Evolutionary conservation across 805 yeast genomes (phyloP).

Genomic region (Lipomyces sp.): DNA sequence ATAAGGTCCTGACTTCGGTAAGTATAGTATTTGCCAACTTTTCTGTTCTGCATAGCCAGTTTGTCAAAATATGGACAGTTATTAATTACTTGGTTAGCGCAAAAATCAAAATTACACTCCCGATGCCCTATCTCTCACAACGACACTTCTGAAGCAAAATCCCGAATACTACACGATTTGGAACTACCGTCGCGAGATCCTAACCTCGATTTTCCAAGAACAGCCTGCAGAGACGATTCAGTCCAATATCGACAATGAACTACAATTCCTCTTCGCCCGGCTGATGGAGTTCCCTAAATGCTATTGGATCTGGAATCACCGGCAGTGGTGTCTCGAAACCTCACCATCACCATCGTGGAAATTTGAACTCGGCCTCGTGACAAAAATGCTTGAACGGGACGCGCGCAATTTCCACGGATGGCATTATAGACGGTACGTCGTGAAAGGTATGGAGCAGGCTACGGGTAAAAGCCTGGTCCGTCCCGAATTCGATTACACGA

Average conservation of each 20-base stretch:
- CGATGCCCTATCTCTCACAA: slow-evolving; percentile 58
- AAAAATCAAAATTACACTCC: slow-evolving; percentile 43
- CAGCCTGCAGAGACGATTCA: slow-evolving; percentile 40
- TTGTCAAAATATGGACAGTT: not conserved
- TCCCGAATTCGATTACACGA: slow-evolving; percentile 76
- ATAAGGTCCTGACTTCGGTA: slow-evolving; percentile 49
- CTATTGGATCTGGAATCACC: slow-evolving; percentile 96
- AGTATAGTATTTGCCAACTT: slow-evolving; percentile 6
- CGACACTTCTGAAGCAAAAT: slow-evolving; percentile 63
- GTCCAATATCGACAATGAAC: slow-evolving; percentile 57
- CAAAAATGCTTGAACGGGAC: slow-evolving; percentile 69
- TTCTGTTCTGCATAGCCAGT: not conserved
- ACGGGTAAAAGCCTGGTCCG: slow-evolving; percentile 45
- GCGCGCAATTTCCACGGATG: slow-evolving; percentile 92
- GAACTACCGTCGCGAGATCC: slow-evolving; percentile 83
- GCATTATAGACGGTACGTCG: slow-evolving; percentile 84
- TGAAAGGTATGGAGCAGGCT: slow-evolving; percentile 46
- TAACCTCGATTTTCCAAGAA: slow-evolving; percentile 47
- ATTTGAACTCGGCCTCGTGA: slow-evolving; percentile 71
- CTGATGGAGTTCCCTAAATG: slow-evolving; percentile 79
- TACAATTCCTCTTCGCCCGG: slow-evolving; percentile 61
- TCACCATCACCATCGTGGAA: slow-evolving; percentile 62
- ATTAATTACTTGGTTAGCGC: slow-evolving; percentile 37
- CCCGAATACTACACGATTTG: slow-evolving; percentile 90
- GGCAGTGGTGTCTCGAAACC: slow-evolving; percentile 74